Percentiles rank a stretch among this genome's conserved stretches.
Evolutionary conservation across 2,329 filamentous ascomycete genomes (phyloP).

Genomic region (Aspergillus thermomutatus): DNA sequence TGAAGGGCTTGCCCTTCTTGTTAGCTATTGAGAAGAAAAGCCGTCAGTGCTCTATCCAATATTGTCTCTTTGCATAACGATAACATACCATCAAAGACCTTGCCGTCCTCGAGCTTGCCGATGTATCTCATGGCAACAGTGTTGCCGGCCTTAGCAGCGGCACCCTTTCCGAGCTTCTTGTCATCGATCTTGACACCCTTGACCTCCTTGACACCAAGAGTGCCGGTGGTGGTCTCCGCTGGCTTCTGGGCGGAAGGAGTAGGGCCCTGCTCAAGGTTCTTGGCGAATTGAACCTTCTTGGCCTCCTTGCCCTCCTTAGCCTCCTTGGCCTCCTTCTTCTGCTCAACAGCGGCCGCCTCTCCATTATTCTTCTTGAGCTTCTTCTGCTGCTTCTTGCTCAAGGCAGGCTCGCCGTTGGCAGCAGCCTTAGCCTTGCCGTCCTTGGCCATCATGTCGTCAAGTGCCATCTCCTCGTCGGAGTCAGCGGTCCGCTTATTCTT

Average conservation of each 20-base stretch:
- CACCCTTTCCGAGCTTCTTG: slow-evolving; percentile 84
- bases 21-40: slow-evolving; percentile 60
- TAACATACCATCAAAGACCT: slow-evolving; percentile 85
- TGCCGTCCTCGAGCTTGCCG: slow-evolving; percentile 90
- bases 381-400: slow-evolving; percentile 96
- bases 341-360: slow-evolving; percentile 64
- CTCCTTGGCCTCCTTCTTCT: slow-evolving; percentile 56
- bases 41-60: slow-evolving; percentile 7
- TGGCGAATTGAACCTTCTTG: slow-evolving; percentile 99
- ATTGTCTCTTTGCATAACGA: not conserved
- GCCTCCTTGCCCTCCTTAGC: slow-evolving; percentile 56
- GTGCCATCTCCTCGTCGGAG: slow-evolving; percentile 54
- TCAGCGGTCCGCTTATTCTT: slow-evolving; percentile 94
- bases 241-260: slow-evolving; percentile 63
- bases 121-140: slow-evolving; percentile 95
- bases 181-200: slow-evolving; percentile 92
- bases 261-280: slow-evolving; percentile 96
- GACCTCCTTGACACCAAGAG: slow-evolving; percentile 71
- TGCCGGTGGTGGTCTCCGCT: slow-evolving; percentile 51
- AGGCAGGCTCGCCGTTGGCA: slow-evolving; percentile 65
- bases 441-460: slow-evolving; percentile 85
- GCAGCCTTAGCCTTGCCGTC: slow-evolving; percentile 51
- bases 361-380: slow-evolving; percentile 99
- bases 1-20: slow-evolving; percentile 98
- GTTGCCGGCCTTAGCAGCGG: slow-evolving; percentile 84